Conservation (phyloP, 2,329 filamentous ascomycete genomes). For the Hortaea werneckii region DNA sequence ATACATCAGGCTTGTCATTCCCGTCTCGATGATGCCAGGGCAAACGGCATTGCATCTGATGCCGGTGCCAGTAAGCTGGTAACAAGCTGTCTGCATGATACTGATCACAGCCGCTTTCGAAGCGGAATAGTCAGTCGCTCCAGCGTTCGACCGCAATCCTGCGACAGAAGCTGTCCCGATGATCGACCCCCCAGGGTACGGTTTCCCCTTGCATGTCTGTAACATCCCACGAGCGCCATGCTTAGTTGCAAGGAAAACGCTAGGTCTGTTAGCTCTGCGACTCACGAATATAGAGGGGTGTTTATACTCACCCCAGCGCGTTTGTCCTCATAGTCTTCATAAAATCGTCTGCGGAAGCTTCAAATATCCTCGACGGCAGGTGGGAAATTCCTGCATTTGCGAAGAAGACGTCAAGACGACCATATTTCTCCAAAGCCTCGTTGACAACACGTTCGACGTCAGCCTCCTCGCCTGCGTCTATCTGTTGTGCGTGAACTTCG, state of each 20-base stretch:
- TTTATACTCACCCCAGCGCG: constrained; percentile 52
- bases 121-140: constrained; percentile 78
- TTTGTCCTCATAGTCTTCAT: constrained; percentile 72
- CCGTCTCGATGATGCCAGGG: constrained; percentile 87
- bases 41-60: constrained; percentile 85
- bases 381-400: constrained; percentile 79
- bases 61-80: constrained; percentile 71
- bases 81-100: constrained; percentile 75
- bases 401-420: constrained; percentile 82
- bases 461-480: constrained; percentile 73
- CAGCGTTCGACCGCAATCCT: constrained; percentile 80
- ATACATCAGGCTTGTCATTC: constrained; percentile 66
- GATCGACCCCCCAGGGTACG: constrained; percentile 64
- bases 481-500: constrained; percentile 60
- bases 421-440: constrained; percentile 66
- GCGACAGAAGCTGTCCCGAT: constrained; percentile 83
- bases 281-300: not conserved
- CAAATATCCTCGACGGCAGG: constrained; percentile 53
- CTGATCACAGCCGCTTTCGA: constrained; percentile 84
- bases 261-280: constrained; percentile 23
- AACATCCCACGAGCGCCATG: constrained; percentile 78
- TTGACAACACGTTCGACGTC: constrained; percentile 65
- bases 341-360: constrained; percentile 57
- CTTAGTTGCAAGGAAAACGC: constrained; percentile 82
- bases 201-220: constrained; percentile 58